These are phyloP conservation scores for Aspergillus alliaceus DNA, from an alignment of 2,329 filamentous ascomycete species.

Conservation along the genomic window DNA sequence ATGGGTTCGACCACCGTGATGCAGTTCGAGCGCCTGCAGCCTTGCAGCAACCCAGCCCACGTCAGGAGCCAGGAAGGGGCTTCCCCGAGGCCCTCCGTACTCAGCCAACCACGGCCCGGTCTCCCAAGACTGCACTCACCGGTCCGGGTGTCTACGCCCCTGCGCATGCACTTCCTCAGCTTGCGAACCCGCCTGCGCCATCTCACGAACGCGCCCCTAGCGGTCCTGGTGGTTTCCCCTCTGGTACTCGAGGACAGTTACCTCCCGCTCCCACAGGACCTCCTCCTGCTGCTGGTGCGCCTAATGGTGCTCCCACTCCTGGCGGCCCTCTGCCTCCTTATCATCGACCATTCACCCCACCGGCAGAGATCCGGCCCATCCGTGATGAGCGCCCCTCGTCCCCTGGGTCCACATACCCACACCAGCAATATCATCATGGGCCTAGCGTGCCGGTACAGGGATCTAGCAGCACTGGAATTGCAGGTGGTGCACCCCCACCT, in stretches of 20 bases:
- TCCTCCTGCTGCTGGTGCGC: conserved; percentile 51
- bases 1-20: conserved; percentile 80
- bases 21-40: conserved; percentile 67
- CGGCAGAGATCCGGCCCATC: conserved; percentile 78
- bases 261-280: conserved; percentile 39
- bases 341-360: conserved; percentile 71
- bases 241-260: conserved; percentile 44
- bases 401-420: conserved; percentile 81
- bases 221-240: conserved; percentile 26
- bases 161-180: conserved; percentile 53
- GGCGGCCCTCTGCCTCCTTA: conserved; percentile 70
- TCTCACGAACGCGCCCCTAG: conserved; percentile 40
- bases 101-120: conserved; percentile 54
- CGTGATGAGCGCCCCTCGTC: conserved; percentile 86
- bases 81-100: conserved; percentile 66
- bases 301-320: conserved; percentile 54
- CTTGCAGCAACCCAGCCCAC: conserved; percentile 73
- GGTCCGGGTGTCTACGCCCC: conserved; percentile 53
- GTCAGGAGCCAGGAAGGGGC: conserved; percentile 67
- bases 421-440: conserved; percentile 77
- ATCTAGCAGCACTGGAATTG: conserved; percentile 55
- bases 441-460: conserved; percentile 55
- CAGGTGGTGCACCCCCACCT: conserved; percentile 66
- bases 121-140: conserved; percentile 58
- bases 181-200: conserved; percentile 47